Evolutionary conservation across 139 green algal species (phyloP).

Genomic region (Closterium sp.): DNA sequence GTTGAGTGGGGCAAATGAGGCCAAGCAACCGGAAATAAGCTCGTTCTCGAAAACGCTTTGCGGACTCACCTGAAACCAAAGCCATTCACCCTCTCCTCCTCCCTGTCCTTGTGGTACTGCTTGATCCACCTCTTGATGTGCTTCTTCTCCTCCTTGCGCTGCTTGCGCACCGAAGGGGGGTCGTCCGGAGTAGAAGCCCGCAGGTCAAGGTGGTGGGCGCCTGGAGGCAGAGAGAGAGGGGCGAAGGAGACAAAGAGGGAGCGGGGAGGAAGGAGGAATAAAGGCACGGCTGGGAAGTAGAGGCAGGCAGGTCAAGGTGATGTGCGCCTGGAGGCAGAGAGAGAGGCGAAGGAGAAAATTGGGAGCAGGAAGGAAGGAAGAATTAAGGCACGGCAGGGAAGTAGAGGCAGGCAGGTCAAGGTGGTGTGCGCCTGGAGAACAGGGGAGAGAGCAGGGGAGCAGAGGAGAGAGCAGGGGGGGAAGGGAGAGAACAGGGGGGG

Average conservation of each 20-base stretch:
- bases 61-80: no score
- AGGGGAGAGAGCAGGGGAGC: no score
- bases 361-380: slow-evolving; percentile 5
- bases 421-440: slow-evolving; percentile 16
- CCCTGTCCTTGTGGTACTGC: slow-evolving; percentile 2
- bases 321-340: slow-evolving; percentile 21
- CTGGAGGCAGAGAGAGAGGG: not conserved
- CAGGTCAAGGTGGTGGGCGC: slow-evolving; percentile 44
- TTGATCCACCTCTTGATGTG: slow-evolving; percentile 20
- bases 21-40: no score
- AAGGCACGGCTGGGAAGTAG: slow-evolving; percentile 16
- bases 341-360: not conserved
- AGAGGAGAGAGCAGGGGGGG: no score
- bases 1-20: no score
- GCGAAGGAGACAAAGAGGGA: not conserved
- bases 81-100: not conserved
- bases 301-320: slow-evolving; percentile 33
- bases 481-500: no score
- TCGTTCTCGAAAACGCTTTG: no score
- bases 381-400: not conserved
- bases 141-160: slow-evolving; percentile 28
- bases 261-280: slow-evolving; percentile 16
- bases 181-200: slow-evolving; percentile 22
- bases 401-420: slow-evolving; percentile 35
- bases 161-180: slow-evolving; percentile 36